Evolutionary conservation across 352 stramenopile genomes (phyloP), one percentile per base, ranked within the genome.

Genomic region (Globisporangium nunn): DNA sequence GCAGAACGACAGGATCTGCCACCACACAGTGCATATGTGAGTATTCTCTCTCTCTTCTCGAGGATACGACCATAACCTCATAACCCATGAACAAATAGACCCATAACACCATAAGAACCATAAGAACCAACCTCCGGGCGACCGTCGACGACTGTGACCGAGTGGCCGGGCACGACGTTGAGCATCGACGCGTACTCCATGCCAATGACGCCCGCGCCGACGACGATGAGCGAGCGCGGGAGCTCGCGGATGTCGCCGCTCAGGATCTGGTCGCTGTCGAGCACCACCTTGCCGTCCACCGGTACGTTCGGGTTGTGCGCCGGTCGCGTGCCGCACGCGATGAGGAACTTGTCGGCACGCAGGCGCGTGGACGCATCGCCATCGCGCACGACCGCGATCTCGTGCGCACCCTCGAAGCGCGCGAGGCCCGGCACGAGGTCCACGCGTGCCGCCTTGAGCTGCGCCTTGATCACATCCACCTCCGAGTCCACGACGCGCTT

Each of bases 101-200:
- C 23, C 23, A 23, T 23, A 23, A 23, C 23, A 23, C 23, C 23
- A 23, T 23, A 23, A 58, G 45, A 62, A 30, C 56, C 17, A 12
- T 7, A 67, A 8, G 17, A 44, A 7, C 55, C 17, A 50, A 88
- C 75, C 46, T 91, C 81, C 50, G 74, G 68, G 2, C 84, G 78
- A 6, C 78, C 76, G 44, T 96, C 87, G 33, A 96, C 84, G 18
- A 96, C 82, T 17, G 84, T 96, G 53, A 96, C 87, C 35, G 75
- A 83, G 47, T 90, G 88, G 3, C 87, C 87, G 8, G 84, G 86
- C 18, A 96, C 66, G 39, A 96, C 81, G 59, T 92, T 95, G 30
- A 96, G 68, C 85, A 96, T 96, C 47, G 79, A 91, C 17, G 87
- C 87, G 70, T 96, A 96, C 66, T 96, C 87, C 72, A 96, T 96